These are phyloP conservation scores for Ajuga reptans DNA, from an alignment of 305 asterid species.

Conservation along the genomic window DNA sequence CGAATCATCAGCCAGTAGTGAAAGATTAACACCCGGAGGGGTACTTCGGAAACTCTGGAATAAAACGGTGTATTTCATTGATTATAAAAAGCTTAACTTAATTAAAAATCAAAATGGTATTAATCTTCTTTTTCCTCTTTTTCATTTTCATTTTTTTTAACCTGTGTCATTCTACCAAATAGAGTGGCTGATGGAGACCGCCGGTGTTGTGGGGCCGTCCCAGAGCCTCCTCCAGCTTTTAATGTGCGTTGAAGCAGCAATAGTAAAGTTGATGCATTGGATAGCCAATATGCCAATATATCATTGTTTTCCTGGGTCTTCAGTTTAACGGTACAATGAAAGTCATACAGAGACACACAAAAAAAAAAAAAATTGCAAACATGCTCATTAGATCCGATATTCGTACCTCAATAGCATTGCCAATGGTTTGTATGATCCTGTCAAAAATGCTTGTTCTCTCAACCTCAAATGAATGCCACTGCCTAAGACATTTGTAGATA, in stretches of 20 bases:
- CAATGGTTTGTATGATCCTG: slow-evolving; percentile 88
- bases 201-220: slow-evolving; percentile 66
- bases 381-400: not conserved
- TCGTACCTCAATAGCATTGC: slow-evolving; percentile 89
- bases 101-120: slow-evolving; percentile 1
- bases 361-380: not conserved
- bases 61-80: not conserved
- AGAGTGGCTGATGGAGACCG: slow-evolving; percentile 73
- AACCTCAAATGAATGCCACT: slow-evolving; percentile 96
- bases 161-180: slow-evolving; percentile 98
- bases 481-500: slow-evolving; percentile 94
- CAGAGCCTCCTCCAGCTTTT: slow-evolving; percentile 88
- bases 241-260: slow-evolving; percentile 81
- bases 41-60: slow-evolving; percentile 83
- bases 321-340: slow-evolving; percentile 23
- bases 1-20: slow-evolving; percentile 53
- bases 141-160: slow-evolving; percentile 8
- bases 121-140: not conserved
- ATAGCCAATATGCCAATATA: slow-evolving; percentile 83
- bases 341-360: slow-evolving; percentile 9
- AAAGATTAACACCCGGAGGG: slow-evolving; percentile 78
- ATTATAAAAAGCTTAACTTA: slow-evolving; percentile 13
- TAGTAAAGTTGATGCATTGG: slow-evolving; percentile 89
- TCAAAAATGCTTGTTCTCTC: slow-evolving; percentile 95
- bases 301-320: slow-evolving; percentile 88